Conservation (phyloP, 2,329 filamentous ascomycete genomes). For the Clathrospora elynae region DNA sequence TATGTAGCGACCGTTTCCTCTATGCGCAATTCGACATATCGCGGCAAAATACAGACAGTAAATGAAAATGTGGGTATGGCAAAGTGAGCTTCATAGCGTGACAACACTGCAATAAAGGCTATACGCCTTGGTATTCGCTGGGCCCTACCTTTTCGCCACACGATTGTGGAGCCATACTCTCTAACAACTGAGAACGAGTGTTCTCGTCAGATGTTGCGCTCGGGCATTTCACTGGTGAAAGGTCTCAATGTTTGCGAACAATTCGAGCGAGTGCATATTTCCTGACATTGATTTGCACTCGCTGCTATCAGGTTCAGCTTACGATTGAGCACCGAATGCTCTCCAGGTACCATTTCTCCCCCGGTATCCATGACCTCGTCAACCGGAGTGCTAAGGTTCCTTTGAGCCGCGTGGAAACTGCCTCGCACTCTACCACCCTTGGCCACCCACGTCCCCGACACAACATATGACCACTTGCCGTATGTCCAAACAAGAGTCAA, state of each 20-base stretch:
- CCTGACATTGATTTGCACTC: too few relatives aligned
- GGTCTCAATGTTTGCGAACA: neutral
- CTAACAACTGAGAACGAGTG: neutral
- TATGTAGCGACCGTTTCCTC: conserved; percentile 18
- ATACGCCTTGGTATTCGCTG: conserved; percentile 28
- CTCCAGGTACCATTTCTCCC: neutral
- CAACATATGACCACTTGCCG: conserved; percentile 18
- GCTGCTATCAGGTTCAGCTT: too few relatives aligned
- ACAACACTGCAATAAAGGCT: conserved; percentile 38
- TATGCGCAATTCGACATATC: conserved; percentile 21
- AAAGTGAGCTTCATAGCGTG: conserved; percentile 31
- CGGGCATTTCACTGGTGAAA: too few relatives aligned
- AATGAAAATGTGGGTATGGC: conserved; percentile 29
- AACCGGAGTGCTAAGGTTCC: conserved; percentile 26
- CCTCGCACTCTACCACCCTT: conserved; percentile 27
- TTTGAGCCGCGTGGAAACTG: conserved; percentile 29
- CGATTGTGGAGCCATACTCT: conserved; percentile 5
- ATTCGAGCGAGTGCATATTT: too few relatives aligned
- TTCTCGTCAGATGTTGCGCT: too few relatives aligned
- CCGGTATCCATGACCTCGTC: conserved; percentile 1
- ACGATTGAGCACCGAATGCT: conserved; percentile 7
- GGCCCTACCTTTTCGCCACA: conserved; percentile 12
- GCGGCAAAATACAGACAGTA: conserved; percentile 32
- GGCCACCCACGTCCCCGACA: conserved; percentile 12
- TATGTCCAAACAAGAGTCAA: too few relatives aligned